Evolutionary conservation across 768 basidiomycete genomes (phyloP).

Genomic region (Lactifluus hygrophoroides): DNA sequence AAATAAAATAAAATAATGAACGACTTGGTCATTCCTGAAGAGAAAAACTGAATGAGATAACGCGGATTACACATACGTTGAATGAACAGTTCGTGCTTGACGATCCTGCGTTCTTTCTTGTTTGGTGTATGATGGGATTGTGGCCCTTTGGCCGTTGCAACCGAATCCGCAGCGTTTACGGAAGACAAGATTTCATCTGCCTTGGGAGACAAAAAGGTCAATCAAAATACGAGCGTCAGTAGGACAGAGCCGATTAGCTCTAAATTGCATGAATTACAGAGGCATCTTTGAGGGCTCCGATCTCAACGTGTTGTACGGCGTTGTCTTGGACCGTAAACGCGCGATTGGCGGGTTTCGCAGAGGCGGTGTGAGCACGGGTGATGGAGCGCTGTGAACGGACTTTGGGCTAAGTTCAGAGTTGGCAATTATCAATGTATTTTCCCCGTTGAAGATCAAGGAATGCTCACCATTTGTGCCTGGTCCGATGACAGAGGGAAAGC

Average conservation of each 20-base stretch:
- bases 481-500: slow-evolving; percentile 3
- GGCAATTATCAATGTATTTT: background rate
- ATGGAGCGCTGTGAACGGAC: slow-evolving; percentile 35
- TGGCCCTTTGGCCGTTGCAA: slow-evolving; percentile 16
- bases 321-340: slow-evolving; percentile 43
- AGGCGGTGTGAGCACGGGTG: slow-evolving; percentile 37
- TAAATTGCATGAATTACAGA: slow-evolving; percentile 30
- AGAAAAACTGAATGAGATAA: too few species aligned
- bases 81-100: slow-evolving; percentile 62
- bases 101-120: slow-evolving; percentile 61
- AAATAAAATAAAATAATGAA: background rate
- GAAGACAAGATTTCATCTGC: slow-evolving; percentile 37
- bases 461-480: slow-evolving; percentile 4
- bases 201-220: slow-evolving; percentile 27
- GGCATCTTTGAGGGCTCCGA: slow-evolving; percentile 33
- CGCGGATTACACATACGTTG: slow-evolving; percentile 38
- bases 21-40: too few species aligned
- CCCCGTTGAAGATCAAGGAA: background rate
- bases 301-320: slow-evolving; percentile 39
- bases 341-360: slow-evolving; percentile 41
- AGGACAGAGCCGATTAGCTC: background rate
- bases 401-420: slow-evolving; percentile 23
- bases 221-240: slow-evolving; percentile 6
- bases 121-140: slow-evolving; percentile 23
- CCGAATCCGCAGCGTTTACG: slow-evolving; percentile 21